Base-by-base conservation (phyloP, 1,139 yeast species). In the Yamadazyma aaseri region DNA sequence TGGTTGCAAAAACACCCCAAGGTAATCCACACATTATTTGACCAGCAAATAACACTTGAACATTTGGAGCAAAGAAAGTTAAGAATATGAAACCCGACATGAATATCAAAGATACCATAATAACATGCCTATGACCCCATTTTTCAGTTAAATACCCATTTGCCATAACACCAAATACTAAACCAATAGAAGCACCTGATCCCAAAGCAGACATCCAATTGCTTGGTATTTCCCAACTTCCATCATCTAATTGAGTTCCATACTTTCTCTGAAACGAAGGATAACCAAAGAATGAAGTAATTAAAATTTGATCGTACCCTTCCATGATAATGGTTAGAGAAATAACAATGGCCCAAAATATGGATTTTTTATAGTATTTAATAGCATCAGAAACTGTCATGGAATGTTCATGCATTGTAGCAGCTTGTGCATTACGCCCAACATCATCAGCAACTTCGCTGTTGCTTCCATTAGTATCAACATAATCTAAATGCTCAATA, bases 1-100 rank as follows among this genome's bases (percentile, higher is more conserved):
- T 50, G 2, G 72, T 63, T 32, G 64, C 68, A 47, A 69, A 69
- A 6, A 62, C 60, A 33, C 76, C 76, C 71, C 73, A 70, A 12
- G 68, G 61, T 20, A 68, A 36, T 30, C 76, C 76, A 39, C 62
- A 49, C n/a, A 71, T 50, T n/a, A 70, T 46, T 44, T 71, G 72
- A 13, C 74, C 75, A 7, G 53, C 65, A 28, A 65, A 54, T 35
- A 72, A 56, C 27, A 59, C 57, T 3, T 48, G 49, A 13, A 63
- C 42, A 37, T 49, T 53, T 13, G 55, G 56, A 6, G 77, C 69
- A 46, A 71, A 71, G 44, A 71, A 66, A 20, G 60, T 60, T 30
- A 71, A 55, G 41, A 70, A 71, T 23, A 69, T 57, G 28, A 68
- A 56, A 4, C 56, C 65, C 5, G 49, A 39, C 32, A 59, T 53